phyloP scores from a whole-genome alignment of 2,329 filamentous ascomycete species.

The Aspergillus texensis region DNA sequence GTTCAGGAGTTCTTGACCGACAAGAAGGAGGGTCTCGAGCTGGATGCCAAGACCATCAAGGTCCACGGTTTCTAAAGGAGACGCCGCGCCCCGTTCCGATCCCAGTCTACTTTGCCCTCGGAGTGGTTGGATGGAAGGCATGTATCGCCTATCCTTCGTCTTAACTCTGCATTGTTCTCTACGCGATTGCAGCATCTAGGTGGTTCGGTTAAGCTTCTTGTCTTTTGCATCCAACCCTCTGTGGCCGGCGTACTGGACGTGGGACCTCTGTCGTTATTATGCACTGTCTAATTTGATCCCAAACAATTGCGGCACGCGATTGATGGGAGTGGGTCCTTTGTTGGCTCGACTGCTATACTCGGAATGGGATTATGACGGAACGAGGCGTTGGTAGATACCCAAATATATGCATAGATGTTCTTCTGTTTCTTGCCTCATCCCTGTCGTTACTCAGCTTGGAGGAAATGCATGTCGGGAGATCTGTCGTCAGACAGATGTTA shows the following conservation, averaged over 20 bases:
- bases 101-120: conserved; percentile 41
- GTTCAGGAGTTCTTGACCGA: conserved; percentile 96
- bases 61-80: conserved; percentile 56
- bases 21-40: conserved; percentile 91
- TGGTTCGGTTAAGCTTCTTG: conserved; percentile 20
- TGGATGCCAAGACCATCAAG: conserved; percentile 97
- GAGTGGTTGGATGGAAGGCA: conserved; percentile 42
- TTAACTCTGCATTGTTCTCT: conserved; percentile 23
- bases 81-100: conserved; percentile 46
- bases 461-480: background rate
- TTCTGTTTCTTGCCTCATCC: conserved; percentile 22
- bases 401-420: conserved; percentile 38
- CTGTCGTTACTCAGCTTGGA: conserved; percentile 14
- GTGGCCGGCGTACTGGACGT: conserved; percentile 34
- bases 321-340: conserved; percentile 26
- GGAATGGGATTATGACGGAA: conserved; percentile 43
- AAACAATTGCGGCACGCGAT: conserved; percentile 23
- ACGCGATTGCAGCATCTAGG: conserved; percentile 23
- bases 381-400: conserved; percentile 50
- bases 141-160: conserved; percentile 29
- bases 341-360: conserved; percentile 29
- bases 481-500: background rate
- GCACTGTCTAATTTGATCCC: conserved; percentile 28
- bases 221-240: conserved; percentile 29
- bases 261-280: conserved; percentile 34